Base-by-base conservation (phyloP, 1,284 basidiomycete species). In the Ganoderma lingzhi region DNA sequence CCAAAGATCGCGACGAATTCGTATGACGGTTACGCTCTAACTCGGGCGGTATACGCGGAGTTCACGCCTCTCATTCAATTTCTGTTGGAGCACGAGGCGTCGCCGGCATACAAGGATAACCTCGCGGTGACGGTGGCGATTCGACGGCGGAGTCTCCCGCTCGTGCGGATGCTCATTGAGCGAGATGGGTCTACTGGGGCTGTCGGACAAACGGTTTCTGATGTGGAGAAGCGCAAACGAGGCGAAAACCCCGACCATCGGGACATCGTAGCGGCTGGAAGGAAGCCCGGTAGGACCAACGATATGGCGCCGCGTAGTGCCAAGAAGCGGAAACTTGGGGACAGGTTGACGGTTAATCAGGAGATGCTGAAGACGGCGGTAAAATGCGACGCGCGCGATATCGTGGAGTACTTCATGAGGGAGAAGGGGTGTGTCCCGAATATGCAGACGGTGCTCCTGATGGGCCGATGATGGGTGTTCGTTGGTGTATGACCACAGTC, bases 351-450 rank as follows among this genome's bases (percentile, higher is more conserved):
- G 30, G 85, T 91, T 10, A 86, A 84, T 63, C 80, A 81, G 12
- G 83, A 82, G 63, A 87, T 93, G 90, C 76, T 96, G 64, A 89
- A 82, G 75, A 78, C 80, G 10, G 93, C 93, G 1, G 87, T 93
- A 5, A 86, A 85, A 73, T 84, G 83, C 70, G 84, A 87, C 65
- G 91, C 92, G 8, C 82, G 84, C 61, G 90, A 93, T 72, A 90
- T 94, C 60, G 86, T 91, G 63, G 84, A 92, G 64, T 96, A 94
- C 77, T 84, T 96, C 58, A 87, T 89, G 63, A 80, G 83, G 68
- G 94, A 94, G 78, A 96, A 95, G 80, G 90, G 91, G 10, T 88
- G 89, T 75, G 80, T 92, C 35, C 92, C 93, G 0, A 89, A 93
- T 76, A 86, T 93, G 78, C 84, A 87, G 75, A 92, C 92, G 0